phyloP scores from a whole-genome alignment of 345 rosid species.

The Clarkia xantiana region DNA sequence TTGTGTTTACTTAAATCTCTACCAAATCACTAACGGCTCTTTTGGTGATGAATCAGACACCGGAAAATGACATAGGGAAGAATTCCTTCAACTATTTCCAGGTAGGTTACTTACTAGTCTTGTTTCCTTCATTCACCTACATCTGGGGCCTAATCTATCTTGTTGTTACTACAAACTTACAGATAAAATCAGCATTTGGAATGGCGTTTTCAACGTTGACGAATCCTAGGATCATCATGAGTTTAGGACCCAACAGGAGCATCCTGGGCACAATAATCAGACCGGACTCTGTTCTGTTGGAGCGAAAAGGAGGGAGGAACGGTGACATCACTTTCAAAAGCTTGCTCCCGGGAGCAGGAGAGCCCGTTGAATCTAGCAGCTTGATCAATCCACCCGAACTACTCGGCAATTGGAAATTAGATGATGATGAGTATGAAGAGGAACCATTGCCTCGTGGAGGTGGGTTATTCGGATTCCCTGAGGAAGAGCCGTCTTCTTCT shows the following conservation, averaged over 20 bases:
- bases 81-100: slow-evolving; percentile 86
- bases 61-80: slow-evolving; percentile 82
- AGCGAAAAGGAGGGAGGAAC: slow-evolving; percentile 35
- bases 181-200: slow-evolving; percentile 80
- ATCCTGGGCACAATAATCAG: slow-evolving; percentile 88
- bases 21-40: not conserved
- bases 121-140: not conserved
- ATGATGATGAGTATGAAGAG: too few species aligned
- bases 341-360: slow-evolving; percentile 81
- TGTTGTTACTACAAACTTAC: not conserved
- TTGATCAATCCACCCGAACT: slow-evolving; percentile 28
- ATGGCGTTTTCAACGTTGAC: slow-evolving; percentile 19
- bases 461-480: slow-evolving; percentile 12
- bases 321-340: slow-evolving; percentile 52
- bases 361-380: slow-evolving; percentile 27
- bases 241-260: slow-evolving; percentile 62
- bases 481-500: slow-evolving; percentile 23
- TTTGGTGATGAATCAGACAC: slow-evolving; percentile 30
- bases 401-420: slow-evolving; percentile 44
- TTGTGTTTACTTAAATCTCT: too few species aligned
- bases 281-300: slow-evolving; percentile 51
- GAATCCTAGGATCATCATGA: slow-evolving; percentile 40
- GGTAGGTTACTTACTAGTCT: slow-evolving; percentile 27
- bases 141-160: not conserved
- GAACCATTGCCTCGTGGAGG: slow-evolving; percentile 15